Percentiles rank a stretch among this genome's conserved stretches.
phyloP scores from a whole-genome alignment of 805 yeast genomes.

The Wickerhamiella brachini region DNA sequence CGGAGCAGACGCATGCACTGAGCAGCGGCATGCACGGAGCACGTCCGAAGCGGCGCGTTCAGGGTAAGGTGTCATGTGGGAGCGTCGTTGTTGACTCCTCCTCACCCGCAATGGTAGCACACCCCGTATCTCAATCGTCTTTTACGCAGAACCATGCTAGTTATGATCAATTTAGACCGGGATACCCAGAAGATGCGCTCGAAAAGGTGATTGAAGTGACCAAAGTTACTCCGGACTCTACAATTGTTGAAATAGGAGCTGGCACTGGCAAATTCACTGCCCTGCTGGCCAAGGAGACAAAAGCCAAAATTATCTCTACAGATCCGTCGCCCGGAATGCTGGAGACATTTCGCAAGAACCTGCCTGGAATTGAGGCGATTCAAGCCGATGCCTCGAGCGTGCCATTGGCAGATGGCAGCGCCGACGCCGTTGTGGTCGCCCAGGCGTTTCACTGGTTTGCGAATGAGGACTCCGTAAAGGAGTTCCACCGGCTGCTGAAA shows the following conservation, averaged over 20 bases:
- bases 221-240: conserved; percentile 23
- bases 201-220: conserved; percentile 30
- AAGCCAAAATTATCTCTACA: conserved; percentile 29
- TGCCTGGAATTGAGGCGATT: conserved; percentile 30
- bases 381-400: conserved; percentile 34
- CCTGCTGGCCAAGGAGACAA: conserved; percentile 29
- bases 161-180: conserved; percentile 42
- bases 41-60: not conserved
- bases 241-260: conserved; percentile 37
- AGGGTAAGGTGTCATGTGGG: not conserved
- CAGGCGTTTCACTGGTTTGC: conserved; percentile 61
- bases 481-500: conserved; percentile 38
- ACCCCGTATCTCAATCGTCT: conserved; percentile 32
- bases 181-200: conserved; percentile 32
- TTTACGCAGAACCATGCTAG: conserved; percentile 38
- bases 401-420: conserved; percentile 32
- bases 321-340: conserved; percentile 51
- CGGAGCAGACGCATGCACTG: not conserved
- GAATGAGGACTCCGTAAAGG: conserved; percentile 34
- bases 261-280: conserved; percentile 55
- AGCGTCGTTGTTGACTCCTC: not conserved
- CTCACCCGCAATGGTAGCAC: conserved; percentile 10
- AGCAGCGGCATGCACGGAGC: not conserved
- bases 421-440: conserved; percentile 40
- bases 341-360: conserved; percentile 31